These are phyloP conservation scores for Fusarium pininemorale DNA, from an alignment of 2,329 filamentous ascomycete genomes.

Conservation along the genomic window DNA sequence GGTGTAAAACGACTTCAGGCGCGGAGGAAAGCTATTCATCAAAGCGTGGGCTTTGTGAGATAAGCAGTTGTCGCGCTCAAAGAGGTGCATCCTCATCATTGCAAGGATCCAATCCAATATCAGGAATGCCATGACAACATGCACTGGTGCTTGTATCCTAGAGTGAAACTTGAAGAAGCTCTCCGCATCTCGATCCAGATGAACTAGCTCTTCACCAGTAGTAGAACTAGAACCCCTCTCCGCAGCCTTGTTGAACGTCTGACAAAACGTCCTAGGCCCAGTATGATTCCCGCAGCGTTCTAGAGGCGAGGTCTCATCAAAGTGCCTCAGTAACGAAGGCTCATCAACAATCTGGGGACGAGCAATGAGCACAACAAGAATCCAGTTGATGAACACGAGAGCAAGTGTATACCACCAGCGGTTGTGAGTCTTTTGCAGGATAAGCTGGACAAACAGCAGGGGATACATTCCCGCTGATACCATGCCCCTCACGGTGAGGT, in stretches of 20 bases:
- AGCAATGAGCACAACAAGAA: not conserved
- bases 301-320: rapidly evolving
- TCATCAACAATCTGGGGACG: not conserved
- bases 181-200: not conserved
- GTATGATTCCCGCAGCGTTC: not conserved
- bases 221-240: rapidly evolving
- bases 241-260: not conserved
- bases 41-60: rapidly evolving
- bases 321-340: not conserved
- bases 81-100: rapidly evolving
- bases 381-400: not conserved
- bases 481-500: not conserved
- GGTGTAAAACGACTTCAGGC: rapidly evolving
- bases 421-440: not conserved
- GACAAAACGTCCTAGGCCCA: slow-evolving; percentile 3
- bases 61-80: not conserved
- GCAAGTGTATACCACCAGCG: not conserved
- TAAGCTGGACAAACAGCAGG: not conserved
- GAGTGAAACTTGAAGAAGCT: not conserved
- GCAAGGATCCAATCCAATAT: not conserved
- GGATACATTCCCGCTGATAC: not conserved
- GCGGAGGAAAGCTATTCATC: rapidly evolving
- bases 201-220: rapidly evolving
- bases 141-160: not conserved
- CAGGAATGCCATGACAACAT: not conserved